Percentiles rank a stretch among this genome's conserved stretches.
Evolutionary conservation across 1,284 basidiomycete genomes (phyloP).

Genomic region (Ceratobasidium theobromae): DNA sequence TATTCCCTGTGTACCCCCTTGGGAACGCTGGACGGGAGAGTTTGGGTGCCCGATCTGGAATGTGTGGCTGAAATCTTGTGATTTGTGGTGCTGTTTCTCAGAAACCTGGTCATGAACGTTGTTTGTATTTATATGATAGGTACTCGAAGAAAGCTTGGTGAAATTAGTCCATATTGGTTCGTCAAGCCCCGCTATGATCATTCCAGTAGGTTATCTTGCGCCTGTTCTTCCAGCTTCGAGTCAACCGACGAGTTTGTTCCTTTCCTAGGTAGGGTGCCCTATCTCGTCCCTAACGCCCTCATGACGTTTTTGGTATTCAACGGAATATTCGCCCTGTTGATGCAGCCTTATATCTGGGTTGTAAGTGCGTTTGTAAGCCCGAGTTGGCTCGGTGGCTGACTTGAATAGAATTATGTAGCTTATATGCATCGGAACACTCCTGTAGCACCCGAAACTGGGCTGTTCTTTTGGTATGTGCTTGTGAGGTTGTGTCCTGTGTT

Average conservation of each 20-base stretch:
- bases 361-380: slow-evolving; percentile 1
- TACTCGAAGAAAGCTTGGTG: slow-evolving; percentile 16
- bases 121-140: slow-evolving; percentile 30
- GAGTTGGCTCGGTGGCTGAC: background rate
- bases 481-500: background rate
- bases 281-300: slow-evolving; percentile 22
- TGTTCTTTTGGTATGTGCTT: slow-evolving; percentile 21
- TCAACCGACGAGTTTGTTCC: background rate
- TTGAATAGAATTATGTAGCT: slow-evolving; percentile 15
- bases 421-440: slow-evolving; percentile 1
- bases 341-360: slow-evolving; percentile 26
- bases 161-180: slow-evolving; percentile 15
- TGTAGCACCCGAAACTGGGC: background rate
- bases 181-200: slow-evolving; percentile 26
- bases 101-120: slow-evolving; percentile 13
- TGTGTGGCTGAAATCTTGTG: too few species aligned
- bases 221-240: background rate
- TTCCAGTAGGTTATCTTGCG: slow-evolving; percentile 1
- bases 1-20: too few species aligned
- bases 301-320: slow-evolving; percentile 23
- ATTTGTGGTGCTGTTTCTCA: too few species aligned
- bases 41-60: background rate
- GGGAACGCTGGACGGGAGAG: too few species aligned
- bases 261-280: slow-evolving; percentile 12
- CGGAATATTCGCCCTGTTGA: slow-evolving; percentile 22